Evolutionary conservation across 441 rosid genomes (phyloP).

Genomic region (Lepidium campestre): DNA sequence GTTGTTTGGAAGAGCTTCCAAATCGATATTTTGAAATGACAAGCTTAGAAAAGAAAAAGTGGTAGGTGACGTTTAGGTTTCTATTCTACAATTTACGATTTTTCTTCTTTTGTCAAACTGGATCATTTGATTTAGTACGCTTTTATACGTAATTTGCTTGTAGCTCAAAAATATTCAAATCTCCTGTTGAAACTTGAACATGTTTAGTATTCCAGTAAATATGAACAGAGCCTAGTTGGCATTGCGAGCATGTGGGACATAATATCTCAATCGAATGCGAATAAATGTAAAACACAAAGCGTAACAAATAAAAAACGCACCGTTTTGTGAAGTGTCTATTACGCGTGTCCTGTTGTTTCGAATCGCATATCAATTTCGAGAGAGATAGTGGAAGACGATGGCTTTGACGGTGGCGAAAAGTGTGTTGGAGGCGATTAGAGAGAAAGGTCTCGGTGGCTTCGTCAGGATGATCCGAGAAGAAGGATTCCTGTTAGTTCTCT

Average conservation of each 20-base stretch:
- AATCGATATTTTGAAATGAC: slow-evolving; percentile 9
- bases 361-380: no score
- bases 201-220: no score
- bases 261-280: neutral
- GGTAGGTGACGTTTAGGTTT: slow-evolving; percentile 10
- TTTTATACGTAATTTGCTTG: neutral
- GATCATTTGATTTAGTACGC: neutral
- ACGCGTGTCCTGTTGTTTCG: neutral
- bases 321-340: neutral
- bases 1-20: neutral
- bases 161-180: neutral
- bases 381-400: slow-evolving; percentile 36
- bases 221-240: no score
- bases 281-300: neutral
- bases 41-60: slow-evolving; percentile 3
- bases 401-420: slow-evolving; percentile 72
- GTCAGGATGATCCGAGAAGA: slow-evolving; percentile 58
- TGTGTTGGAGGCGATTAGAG: slow-evolving; percentile 56
- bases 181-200: neutral
- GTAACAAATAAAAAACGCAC: neutral
- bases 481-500: slow-evolving; percentile 57
- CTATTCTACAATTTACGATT: neutral
- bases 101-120: neutral
- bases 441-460: slow-evolving; percentile 67
- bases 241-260: neutral